These are phyloP conservation scores for Fusarium chlamydosporum DNA, from an alignment of 2,329 filamentous ascomycete species.

Conservation along the genomic window DNA sequence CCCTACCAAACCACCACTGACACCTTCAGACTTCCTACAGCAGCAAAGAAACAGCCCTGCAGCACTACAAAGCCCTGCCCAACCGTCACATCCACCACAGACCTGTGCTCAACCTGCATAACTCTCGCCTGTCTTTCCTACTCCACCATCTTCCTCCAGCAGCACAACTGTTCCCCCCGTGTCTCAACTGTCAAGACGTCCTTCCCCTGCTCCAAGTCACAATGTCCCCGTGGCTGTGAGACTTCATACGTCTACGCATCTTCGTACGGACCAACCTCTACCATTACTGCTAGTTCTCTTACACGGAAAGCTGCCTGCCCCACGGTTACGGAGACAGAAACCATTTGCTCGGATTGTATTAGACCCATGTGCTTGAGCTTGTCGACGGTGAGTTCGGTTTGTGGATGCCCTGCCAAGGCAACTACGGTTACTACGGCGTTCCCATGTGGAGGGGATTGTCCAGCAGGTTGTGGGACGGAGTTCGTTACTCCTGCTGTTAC, in stretches of 20 bases:
- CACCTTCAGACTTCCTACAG: constrained; percentile 14
- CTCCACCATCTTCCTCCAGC: constrained; percentile 52
- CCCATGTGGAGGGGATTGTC: constrained; percentile 48
- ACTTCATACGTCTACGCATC: constrained; percentile 48
- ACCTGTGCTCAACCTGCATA: constrained; percentile 54
- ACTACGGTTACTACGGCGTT: constrained; percentile 51
- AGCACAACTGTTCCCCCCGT: constrained; percentile 50
- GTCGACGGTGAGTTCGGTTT: constrained; percentile 52
- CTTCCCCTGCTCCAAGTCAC: constrained; percentile 44
- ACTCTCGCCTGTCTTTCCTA: constrained; percentile 52
- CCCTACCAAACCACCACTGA: constrained; percentile 13
- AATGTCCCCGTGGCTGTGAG: constrained; percentile 47
- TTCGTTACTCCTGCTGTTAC: constrained; percentile 48
- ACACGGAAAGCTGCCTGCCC: constrained; percentile 48
- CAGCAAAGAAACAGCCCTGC: constrained; percentile 17
- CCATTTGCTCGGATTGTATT: constrained; percentile 55
- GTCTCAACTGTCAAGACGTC: constrained; percentile 49
- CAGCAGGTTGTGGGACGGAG: constrained; percentile 51
- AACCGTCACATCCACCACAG: constrained; percentile 53
- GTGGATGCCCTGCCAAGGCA: constrained; percentile 53
- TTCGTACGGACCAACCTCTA: constrained; percentile 29
- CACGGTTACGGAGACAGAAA: constrained; percentile 52
- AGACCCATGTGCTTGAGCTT: constrained; percentile 52
- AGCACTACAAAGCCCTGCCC: constrained; percentile 49
- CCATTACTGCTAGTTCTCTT: neutral